These are phyloP conservation scores for Paratinospora sagittata DNA, from an alignment of 164 flowering plant species.

Conservation along the genomic window DNA sequence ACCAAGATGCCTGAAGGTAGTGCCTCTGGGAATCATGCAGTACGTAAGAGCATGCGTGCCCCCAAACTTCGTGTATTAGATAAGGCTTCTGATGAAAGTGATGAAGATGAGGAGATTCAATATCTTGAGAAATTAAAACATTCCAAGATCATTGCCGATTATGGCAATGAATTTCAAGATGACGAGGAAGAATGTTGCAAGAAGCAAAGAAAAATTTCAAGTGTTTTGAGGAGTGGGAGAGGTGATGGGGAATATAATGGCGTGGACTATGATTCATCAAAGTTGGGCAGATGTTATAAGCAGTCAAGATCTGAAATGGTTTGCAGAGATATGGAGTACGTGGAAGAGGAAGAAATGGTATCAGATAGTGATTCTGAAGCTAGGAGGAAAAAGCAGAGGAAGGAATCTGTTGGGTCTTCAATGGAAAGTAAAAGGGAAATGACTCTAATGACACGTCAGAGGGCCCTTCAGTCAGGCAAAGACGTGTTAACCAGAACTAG, in stretches of 20 bases:
- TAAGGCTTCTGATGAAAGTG: slow-evolving; percentile 59
- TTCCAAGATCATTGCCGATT: slow-evolving; percentile 25
- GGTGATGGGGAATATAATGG: slow-evolving; percentile 21
- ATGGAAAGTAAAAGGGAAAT: slow-evolving; percentile 63
- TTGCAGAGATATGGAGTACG: slow-evolving; percentile 54
- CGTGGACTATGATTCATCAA: slow-evolving; percentile 23
- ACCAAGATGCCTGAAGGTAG: slow-evolving; percentile 37
- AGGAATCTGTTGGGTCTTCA: slow-evolving; percentile 46
- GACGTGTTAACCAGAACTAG: slow-evolving; percentile 45
- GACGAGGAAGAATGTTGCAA: slow-evolving; percentile 45
- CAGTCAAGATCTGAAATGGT: slow-evolving; percentile 41
- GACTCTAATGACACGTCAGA: slow-evolving; percentile 78
- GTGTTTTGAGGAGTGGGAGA: slow-evolving; percentile 29
- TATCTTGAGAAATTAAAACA: slow-evolving; percentile 72
- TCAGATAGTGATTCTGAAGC: slow-evolving; percentile 52
- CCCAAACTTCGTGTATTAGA: slow-evolving; percentile 68
- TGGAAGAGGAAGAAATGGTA: slow-evolving; percentile 45
- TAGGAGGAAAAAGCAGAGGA: slow-evolving; percentile 46
- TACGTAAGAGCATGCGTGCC: slow-evolving; percentile 79
- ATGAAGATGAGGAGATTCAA: slow-evolving; percentile 86
- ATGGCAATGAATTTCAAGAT: slow-evolving; percentile 30
- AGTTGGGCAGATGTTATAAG: slow-evolving; percentile 36
- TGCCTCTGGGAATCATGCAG: slow-evolving; percentile 34
- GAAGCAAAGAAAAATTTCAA: slow-evolving; percentile 42
- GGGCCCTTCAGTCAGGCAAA: slow-evolving; percentile 87